phyloP scores from a whole-genome alignment of 1,284 basidiomycete genomes.

The Microbotryum scabiosae region DNA sequence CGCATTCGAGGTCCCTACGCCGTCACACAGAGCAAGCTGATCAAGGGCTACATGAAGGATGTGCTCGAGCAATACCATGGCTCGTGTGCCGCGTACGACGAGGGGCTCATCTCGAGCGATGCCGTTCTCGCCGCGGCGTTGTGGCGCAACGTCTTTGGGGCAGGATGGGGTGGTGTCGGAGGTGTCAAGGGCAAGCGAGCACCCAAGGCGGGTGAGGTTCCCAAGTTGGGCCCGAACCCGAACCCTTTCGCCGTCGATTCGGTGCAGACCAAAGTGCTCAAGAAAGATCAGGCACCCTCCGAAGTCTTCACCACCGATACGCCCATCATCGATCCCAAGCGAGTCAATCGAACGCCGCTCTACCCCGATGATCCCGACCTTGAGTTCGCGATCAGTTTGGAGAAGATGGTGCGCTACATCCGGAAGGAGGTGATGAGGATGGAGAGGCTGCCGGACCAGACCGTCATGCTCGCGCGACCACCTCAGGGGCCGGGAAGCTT shows the following conservation, averaged over 20 bases:
- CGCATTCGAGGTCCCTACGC: slow-evolving; percentile 71
- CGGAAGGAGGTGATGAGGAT: slow-evolving; percentile 67
- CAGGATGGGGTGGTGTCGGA: slow-evolving; percentile 42
- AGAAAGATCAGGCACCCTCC: slow-evolving; percentile 19
- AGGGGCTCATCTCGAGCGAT: slow-evolving; percentile 63
- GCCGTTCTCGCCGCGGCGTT: slow-evolving; percentile 73
- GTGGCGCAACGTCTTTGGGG: slow-evolving; percentile 80
- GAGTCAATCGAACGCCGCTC: slow-evolving; percentile 11
- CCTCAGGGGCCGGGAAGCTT: slow-evolving; percentile 22
- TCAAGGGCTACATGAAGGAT: slow-evolving; percentile 80
- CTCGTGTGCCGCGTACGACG: slow-evolving; percentile 68
- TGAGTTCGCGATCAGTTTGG: slow-evolving; percentile 66
- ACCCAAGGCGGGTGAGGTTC: slow-evolving; percentile 46
- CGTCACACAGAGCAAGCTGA: slow-evolving; percentile 61
- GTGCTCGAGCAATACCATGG: slow-evolving; percentile 89
- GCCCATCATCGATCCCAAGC: slow-evolving; percentile 24
- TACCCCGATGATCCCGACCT: slow-evolving; percentile 31
- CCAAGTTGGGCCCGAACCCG: slow-evolving; percentile 42
- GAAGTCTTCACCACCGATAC: slow-evolving; percentile 31
- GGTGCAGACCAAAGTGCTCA: slow-evolving; percentile 26
- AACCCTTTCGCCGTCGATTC: slow-evolving; percentile 24
- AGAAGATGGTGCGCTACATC: slow-evolving; percentile 64
- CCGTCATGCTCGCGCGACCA: slow-evolving; percentile 47
- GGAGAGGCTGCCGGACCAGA: slow-evolving; percentile 61
- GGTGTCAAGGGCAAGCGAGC: slow-evolving; percentile 39